Conservation (phyloP, 305 asterid species). For the Solanum aculeatissimum region DNA sequence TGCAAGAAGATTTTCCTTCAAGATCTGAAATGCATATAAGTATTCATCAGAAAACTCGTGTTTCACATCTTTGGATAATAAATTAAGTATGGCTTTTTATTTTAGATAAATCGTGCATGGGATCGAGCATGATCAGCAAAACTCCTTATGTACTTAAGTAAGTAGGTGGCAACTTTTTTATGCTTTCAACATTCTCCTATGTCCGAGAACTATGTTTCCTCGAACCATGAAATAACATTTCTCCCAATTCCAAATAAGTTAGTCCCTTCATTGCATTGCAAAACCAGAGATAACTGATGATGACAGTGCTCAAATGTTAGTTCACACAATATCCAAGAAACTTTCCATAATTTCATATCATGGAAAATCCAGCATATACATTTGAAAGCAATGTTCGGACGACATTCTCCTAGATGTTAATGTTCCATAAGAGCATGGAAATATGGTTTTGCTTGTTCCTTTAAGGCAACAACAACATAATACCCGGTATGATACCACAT, state of each 20-base stretch:
- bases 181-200: background rate
- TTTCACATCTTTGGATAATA: background rate
- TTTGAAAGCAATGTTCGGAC: background rate
- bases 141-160: background rate
- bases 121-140: background rate
- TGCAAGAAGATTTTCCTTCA: background rate
- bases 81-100: background rate
- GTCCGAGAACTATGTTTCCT: background rate
- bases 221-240: background rate
- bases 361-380: background rate
- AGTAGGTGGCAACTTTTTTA: background rate
- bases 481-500: background rate
- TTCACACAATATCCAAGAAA: background rate
- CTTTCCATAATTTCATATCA: background rate
- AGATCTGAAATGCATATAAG: background rate
- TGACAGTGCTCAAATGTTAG: background rate
- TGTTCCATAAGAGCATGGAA: background rate
- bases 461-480: background rate
- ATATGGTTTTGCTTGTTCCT: background rate
- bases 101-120: background rate
- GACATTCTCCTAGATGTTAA: background rate
- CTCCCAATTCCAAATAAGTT: background rate
- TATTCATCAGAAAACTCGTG: background rate
- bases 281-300: background rate
- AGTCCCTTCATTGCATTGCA: background rate